phyloP scores from a whole-genome alignment of 169 alveolate genomes.

The Neospora caninum region DNA sequence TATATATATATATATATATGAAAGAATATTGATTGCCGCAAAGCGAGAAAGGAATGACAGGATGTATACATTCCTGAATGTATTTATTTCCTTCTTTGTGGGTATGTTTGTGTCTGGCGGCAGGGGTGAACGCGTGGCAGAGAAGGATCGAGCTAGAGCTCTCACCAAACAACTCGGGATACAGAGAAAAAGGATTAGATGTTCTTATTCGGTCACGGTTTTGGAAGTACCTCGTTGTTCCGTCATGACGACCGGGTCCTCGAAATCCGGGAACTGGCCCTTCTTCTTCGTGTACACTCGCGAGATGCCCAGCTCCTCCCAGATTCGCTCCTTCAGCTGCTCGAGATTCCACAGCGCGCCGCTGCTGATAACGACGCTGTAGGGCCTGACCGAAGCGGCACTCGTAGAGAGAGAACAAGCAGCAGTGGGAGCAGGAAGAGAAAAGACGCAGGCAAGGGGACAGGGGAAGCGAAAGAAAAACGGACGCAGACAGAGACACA shows the following conservation, averaged over 20 bases:
- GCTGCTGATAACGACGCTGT: constrained; percentile 71
- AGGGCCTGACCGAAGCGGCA: constrained; percentile 26
- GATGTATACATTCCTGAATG: neutral
- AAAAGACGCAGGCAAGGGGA: too few species aligned
- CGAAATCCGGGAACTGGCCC: constrained; percentile 96
- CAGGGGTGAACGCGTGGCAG: neutral
- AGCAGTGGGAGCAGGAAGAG: too few species aligned
- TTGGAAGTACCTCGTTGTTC: constrained; percentile 84
- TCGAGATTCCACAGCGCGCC: constrained; percentile 95
- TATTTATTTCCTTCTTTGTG: too few species aligned
- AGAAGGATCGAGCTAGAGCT: neutral
- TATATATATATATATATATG: neutral
- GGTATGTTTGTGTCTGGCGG: neutral
- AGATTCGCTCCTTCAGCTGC: constrained; percentile 92
- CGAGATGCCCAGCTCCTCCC: constrained; percentile 94
- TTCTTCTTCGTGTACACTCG: constrained; percentile 98
- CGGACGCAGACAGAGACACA: too few species aligned
- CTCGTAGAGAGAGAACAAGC: too few species aligned
- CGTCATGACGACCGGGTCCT: constrained; percentile 94
- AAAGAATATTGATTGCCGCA: neutral
- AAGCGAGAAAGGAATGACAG: neutral
- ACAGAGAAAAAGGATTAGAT: constrained; percentile 66
- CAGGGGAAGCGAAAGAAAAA: too few species aligned
- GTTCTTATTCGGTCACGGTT: constrained; percentile 81
- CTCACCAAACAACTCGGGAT: too few species aligned